A percentile compares a stretch with the other conserved stretches of the same genome.
These are phyloP conservation scores for Agaricus subrufescens DNA, from an alignment of 768 basidiomycete genomes.

Conservation along the genomic window DNA sequence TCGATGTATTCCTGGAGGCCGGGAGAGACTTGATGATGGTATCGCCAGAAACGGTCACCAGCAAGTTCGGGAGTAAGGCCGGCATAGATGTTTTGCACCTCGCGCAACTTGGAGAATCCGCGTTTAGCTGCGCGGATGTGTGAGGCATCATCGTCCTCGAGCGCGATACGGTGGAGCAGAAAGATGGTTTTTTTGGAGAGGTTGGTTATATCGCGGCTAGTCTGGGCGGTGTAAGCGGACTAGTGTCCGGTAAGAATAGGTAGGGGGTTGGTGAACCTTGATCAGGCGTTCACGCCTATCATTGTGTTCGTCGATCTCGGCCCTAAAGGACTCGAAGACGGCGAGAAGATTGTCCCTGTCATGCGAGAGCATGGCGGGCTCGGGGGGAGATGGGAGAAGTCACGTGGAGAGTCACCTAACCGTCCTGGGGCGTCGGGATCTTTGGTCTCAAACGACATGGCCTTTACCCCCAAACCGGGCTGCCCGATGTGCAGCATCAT, in stretches of 20 bases:
- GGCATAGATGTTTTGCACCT: conserved; percentile 64
- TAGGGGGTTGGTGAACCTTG: conserved; percentile 50
- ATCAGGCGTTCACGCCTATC: conserved; percentile 89
- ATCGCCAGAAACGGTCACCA: conserved; percentile 73
- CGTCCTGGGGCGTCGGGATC: too few relatives aligned
- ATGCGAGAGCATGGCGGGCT: conserved; percentile 12
- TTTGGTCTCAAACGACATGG: neutral
- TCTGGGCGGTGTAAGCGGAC: conserved; percentile 31
- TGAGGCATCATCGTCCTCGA: conserved; percentile 26
- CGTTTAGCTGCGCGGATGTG: conserved; percentile 38
- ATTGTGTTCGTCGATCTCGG: conserved; percentile 75
- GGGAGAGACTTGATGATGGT: conserved; percentile 68
- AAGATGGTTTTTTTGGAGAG: conserved; percentile 94
- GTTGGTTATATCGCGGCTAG: conserved; percentile 84
- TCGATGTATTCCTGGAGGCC: conserved; percentile 97
- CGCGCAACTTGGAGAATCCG: conserved; percentile 56
- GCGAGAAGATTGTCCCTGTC: conserved; percentile 16
- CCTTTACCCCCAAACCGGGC: conserved; percentile 57
- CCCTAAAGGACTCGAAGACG: conserved; percentile 59
- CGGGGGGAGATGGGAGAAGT: neutral
- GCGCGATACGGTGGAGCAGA: conserved; percentile 71
- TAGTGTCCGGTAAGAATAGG: neutral
- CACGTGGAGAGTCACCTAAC: neutral
- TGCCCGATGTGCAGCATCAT: conserved; percentile 79
- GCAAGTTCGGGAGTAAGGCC: conserved; percentile 55